These are phyloP conservation scores for Austropuccinia psidii DNA, from an alignment of 1,284 basidiomycete genomes.

Conservation along the genomic window DNA sequence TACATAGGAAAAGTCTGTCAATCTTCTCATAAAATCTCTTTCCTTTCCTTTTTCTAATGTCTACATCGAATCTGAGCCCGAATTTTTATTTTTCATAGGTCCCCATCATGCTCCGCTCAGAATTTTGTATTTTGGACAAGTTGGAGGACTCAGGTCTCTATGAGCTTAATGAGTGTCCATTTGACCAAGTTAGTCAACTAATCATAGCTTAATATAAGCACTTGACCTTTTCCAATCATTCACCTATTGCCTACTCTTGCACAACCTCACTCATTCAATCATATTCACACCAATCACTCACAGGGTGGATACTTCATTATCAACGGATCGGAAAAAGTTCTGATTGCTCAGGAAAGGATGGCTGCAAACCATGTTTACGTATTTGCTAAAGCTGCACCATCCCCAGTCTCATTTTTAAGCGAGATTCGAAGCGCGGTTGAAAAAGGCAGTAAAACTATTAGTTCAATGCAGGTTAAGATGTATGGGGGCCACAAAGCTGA, in stretches of 20 bases:
- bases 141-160: constrained; percentile 73
- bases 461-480: constrained; percentile 97
- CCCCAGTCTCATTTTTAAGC: constrained; percentile 88
- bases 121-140: constrained; percentile 82
- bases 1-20: constrained; percentile 84
- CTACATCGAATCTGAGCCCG: not conserved
- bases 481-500: constrained; percentile 39
- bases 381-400: constrained; percentile 95
- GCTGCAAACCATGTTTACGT: constrained; percentile 99
- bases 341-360: constrained; percentile 99
- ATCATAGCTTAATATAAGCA: not conserved
- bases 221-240: not conserved
- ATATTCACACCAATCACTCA: not conserved
- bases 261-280: not conserved
- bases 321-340: constrained; percentile 97
- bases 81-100: constrained; percentile 55
- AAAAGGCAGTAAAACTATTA: constrained; percentile 96
- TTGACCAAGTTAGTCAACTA: constrained; percentile 63
- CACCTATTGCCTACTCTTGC: too few relatives aligned
- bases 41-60: not conserved
- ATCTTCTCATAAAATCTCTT: not conserved
- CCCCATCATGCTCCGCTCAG: constrained; percentile 93
- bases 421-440: constrained; percentile 98
- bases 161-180: constrained; percentile 92
- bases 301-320: constrained; percentile 99